Evolutionary conservation across 805 yeast species (phyloP).

Genomic region (Blastobotrys peoriensis): DNA sequence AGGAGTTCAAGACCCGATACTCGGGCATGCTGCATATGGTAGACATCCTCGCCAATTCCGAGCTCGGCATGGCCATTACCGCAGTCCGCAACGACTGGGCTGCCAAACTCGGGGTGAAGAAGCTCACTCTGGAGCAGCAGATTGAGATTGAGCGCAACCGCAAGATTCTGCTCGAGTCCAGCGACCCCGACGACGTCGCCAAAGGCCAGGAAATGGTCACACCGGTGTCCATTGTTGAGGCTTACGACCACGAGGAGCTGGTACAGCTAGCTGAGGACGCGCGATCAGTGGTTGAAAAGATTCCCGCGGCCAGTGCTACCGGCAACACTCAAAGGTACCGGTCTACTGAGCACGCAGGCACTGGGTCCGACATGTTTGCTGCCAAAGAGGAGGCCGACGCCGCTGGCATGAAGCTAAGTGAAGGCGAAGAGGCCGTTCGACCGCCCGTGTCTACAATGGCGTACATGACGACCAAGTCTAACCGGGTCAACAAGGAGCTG

Average conservation of each 20-base stretch:
- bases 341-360: constrained; percentile 30
- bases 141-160: constrained; percentile 63
- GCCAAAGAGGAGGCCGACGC: constrained; percentile 21
- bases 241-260: constrained; percentile 23
- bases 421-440: constrained; percentile 7
- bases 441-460: constrained; percentile 6
- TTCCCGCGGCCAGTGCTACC: background rate
- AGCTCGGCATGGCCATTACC: constrained; percentile 45
- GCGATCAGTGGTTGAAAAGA: constrained; percentile 6
- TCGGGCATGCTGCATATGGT: constrained; percentile 59
- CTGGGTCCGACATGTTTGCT: constrained; percentile 25
- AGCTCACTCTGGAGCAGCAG: constrained; percentile 65
- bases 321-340: constrained; percentile 3
- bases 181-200: constrained; percentile 33
- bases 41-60: constrained; percentile 46
- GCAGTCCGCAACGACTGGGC: constrained; percentile 46
- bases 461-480: constrained; percentile 3
- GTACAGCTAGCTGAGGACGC: constrained; percentile 29
- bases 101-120: constrained; percentile 42
- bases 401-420: constrained; percentile 18
- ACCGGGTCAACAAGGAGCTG: background rate
- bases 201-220: constrained; percentile 55
- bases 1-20: constrained; percentile 80
- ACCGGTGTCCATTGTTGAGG: constrained; percentile 50
- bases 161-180: constrained; percentile 46